Base-by-base conservation (phyloP, 106 monocot species). In the Gastrodia elata region DNA sequence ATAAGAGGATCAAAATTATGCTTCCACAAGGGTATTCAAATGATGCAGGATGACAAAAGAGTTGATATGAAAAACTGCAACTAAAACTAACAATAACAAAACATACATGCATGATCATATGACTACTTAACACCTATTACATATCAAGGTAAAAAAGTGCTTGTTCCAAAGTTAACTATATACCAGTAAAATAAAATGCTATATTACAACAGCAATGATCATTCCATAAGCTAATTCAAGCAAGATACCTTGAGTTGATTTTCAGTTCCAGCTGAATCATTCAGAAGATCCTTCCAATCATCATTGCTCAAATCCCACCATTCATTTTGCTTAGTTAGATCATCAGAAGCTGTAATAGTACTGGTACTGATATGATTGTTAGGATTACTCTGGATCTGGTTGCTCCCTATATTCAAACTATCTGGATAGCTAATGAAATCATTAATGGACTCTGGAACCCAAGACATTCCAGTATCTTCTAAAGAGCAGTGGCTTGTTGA, bases 251-350 rank as follows among this genome's bases (percentile, higher is more conserved):
- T 65, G 15, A 55, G 73, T 58, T 82, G 82, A 73, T 69, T 52
- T 41, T 82, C 86, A 59, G 35, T 46, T 61, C 59, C 42, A 81
- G 15, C 39, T 68, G 83, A 15, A 22, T 83, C 78, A 56, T 74
- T 73, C 28, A 80, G 33, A 72, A 86, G 70, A 20, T 83, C 77
- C 57, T 75, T 82, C 82, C 78, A 82, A 65, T 85, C 85, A 22
- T 73, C 85, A 69, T 39, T 71, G 30, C 70, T 68, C 27, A 80
- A 59, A 68, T 77, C 84, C 73, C 81, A 83, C 80, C 82, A 83
- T 18, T 83, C 83, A 59, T 77, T 73, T 86, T 80, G 70, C n/a
- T 86, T 74, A 43, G 34, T 48, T 33, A 79, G 55, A 44, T 77
- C 77, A 75, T 80, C 75, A 71, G 82, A 80, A 39, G 48, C 74